Evolutionary conservation across 306 rosid species (phyloP).

Genomic region (Casuarina glauca): DNA sequence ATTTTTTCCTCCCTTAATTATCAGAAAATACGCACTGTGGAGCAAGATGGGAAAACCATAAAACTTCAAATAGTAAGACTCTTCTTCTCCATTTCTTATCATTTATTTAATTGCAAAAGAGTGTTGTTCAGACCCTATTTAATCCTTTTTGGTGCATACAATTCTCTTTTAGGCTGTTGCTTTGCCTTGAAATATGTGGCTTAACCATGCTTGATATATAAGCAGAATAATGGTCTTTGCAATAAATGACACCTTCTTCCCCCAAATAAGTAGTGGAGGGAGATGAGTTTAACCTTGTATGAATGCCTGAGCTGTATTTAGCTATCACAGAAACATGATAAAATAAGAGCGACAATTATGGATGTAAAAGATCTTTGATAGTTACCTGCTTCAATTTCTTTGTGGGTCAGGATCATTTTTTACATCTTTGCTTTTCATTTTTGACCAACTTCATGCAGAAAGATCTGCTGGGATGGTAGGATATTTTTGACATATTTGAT

Average conservation of each 20-base stretch:
- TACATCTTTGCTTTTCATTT: neutral
- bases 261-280: neutral
- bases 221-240: neutral
- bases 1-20: neutral
- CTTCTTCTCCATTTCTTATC: neutral
- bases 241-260: neutral
- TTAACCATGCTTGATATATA: neutral
- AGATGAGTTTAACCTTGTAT: neutral
- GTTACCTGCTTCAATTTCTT: neutral
- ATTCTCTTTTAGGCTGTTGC: neutral
- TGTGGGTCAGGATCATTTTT: constrained; percentile 1
- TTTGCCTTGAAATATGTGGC: neutral
- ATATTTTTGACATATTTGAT: neutral
- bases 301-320: neutral
- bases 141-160: neutral
- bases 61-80: constrained; percentile 56
- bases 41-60: constrained; percentile 57
- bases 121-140: neutral
- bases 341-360: neutral
- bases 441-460: neutral
- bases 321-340: neutral
- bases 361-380: neutral
- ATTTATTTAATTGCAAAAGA: neutral
- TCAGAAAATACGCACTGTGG: constrained; percentile 60
- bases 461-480: neutral